Evolutionary conservation across 768 basidiomycete species (phyloP), one percentile per base, ranked within the genome.

Genomic region (Calvatia gigantea): DNA sequence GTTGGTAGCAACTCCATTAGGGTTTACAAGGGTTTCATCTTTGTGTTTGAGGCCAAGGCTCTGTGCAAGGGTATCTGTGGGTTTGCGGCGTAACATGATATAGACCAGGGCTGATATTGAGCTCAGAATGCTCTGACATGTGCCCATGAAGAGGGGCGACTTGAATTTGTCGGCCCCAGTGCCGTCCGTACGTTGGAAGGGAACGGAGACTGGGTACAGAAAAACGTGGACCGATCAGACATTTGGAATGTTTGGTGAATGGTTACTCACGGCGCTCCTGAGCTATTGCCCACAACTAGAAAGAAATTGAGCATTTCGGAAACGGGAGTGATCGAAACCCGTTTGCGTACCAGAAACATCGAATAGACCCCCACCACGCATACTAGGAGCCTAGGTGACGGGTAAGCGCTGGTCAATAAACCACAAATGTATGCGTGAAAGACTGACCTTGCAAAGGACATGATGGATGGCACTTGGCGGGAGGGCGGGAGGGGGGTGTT

Each of bases 321-420:
- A 44, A 42, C 3, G 28, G 19, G 12, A 11, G 31, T 4, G 12
- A 42, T 47, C 28, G n/a, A 27, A 23, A 51, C 37, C n/a, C 1
- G 57, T 23, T 50, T 37, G 52, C 86, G 70, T 63, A 89, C 89
- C 61, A 98, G 75, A 69, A 97, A 98, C 80, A 94, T 94, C 21
- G 88, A 82, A 67, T 98, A 98, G 42, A 98, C 94, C 51, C 95
- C 95, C 7, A 79, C 71, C 11, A 93, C 80, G 68, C 95, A 98
- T 60, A 88, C 61, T 25, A 75, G 78, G 44, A 98, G 80, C 63
- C 88, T 89, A 38, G 52, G n/a, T n/a, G n/a, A n/a, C n/a, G n/a
- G n/a, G n/a, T n/a, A n/a, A n/a, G n/a, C n/a, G n/a, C n/a, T n/a
- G n/a, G n/a, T n/a, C n/a, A n/a, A n/a, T n/a, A n/a, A n/a, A n/a